phyloP scores from a whole-genome alignment of 1,284 basidiomycete species.

The Microbotryomycetes sp. region DNA sequence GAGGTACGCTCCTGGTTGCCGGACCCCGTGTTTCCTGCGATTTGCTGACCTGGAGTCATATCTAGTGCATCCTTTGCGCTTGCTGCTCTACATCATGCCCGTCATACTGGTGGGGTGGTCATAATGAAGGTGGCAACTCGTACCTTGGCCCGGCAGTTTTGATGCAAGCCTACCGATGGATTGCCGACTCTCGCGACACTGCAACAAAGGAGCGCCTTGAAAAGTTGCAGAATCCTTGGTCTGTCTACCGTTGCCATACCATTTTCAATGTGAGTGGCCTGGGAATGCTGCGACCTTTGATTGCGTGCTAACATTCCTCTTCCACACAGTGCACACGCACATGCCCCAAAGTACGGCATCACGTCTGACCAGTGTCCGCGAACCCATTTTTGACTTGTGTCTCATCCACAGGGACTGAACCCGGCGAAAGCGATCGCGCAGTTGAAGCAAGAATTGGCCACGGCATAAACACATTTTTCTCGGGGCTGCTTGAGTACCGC shows the following conservation, averaged over 20 bases:
- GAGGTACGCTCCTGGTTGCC: constrained; percentile 49
- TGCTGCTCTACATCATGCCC: constrained; percentile 97
- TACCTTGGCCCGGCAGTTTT: constrained; percentile 17
- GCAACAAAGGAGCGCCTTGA: constrained; percentile 77
- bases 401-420: constrained; percentile 94
- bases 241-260: constrained; percentile 68
- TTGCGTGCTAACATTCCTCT: background rate
- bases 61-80: constrained; percentile 62
- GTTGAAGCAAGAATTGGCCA: constrained; percentile 30
- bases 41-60: constrained; percentile 33
- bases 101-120: constrained; percentile 30
- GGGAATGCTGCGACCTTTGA: background rate
- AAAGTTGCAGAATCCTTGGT: constrained; percentile 89
- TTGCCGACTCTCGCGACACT: constrained; percentile 88
- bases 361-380: too few relatives aligned
- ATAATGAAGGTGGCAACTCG: constrained; percentile 25
- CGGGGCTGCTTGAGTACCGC: too few relatives aligned
- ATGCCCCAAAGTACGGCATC: constrained; percentile 25
- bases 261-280: constrained; percentile 79
- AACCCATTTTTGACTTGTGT: too few relatives aligned
- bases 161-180: constrained; percentile 66
- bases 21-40: background rate
- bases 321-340: constrained; percentile 19
- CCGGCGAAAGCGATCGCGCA: constrained; percentile 50
- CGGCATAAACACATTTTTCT: background rate